Conservation (phyloP, 23 red algal species). For the Pyropia yezoensis region DNA sequence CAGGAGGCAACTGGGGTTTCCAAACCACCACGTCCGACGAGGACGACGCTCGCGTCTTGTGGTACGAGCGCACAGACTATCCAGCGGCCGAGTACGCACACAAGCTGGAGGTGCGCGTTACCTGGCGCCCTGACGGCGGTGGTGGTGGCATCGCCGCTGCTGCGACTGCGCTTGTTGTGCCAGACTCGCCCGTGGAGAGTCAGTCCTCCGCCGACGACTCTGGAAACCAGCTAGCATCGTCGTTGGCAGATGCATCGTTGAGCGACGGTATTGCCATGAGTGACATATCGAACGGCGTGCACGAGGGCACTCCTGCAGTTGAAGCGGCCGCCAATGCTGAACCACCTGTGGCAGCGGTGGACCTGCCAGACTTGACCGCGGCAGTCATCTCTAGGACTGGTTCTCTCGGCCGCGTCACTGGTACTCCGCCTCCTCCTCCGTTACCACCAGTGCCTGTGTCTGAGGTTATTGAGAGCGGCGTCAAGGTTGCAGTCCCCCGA, state of each 20-base stretch:
- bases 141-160: neutral
- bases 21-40: conserved; percentile 4
- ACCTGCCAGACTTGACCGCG: too few relatives aligned
- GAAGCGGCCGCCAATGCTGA: neutral
- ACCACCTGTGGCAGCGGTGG: too few relatives aligned
- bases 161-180: neutral
- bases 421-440: too few relatives aligned
- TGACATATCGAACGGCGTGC: conserved; percentile 7
- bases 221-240: conserved; percentile 1
- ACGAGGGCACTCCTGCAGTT: conserved; percentile 3
- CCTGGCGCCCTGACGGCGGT: conserved; percentile 55
- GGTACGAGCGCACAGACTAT: conserved; percentile 79
- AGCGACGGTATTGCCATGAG: conserved; percentile 3
- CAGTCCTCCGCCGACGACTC: conserved; percentile 9
- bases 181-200: conserved; percentile 5
- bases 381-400: too few relatives aligned
- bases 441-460: too few relatives aligned
- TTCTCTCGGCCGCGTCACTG: too few relatives aligned
- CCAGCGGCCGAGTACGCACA: conserved; percentile 57
- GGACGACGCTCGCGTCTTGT: conserved; percentile 52
- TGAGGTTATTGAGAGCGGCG: too few relatives aligned
- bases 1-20: conserved; percentile 4
- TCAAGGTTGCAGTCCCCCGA: too few relatives aligned
- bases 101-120: conserved; percentile 76
- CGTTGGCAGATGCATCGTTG: neutral